Conservation (phyloP, 495 filamentous ascomycete species). For the Hypoxylon perforatum region DNA sequence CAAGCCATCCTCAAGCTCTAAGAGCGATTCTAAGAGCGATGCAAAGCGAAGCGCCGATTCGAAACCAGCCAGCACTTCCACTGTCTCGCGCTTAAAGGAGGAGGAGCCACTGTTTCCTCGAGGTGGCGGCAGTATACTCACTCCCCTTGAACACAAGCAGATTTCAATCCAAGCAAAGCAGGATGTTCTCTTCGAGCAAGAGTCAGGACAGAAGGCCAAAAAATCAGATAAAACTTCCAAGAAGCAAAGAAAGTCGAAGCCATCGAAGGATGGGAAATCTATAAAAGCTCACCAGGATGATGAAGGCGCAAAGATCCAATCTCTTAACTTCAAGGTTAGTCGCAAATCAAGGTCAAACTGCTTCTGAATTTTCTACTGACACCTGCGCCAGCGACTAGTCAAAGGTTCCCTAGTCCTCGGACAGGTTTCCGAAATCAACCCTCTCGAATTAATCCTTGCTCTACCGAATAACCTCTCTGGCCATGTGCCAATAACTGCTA, state of each 20-base stretch:
- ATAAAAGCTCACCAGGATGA: conserved; percentile 56
- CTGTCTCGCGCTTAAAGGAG: conserved; percentile 62
- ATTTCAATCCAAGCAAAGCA: conserved; percentile 92
- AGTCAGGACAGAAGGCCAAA: conserved; percentile 58
- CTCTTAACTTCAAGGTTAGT: conserved; percentile 86
- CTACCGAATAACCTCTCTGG: conserved; percentile 93
- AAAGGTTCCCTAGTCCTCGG: conserved; percentile 88
- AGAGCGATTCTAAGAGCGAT: conserved; percentile 39
- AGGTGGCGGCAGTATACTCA: conserved; percentile 90
- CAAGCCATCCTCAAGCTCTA: conserved; percentile 44
- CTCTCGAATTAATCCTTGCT: conserved; percentile 79
- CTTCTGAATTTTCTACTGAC: conserved; percentile 50
- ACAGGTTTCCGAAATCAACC: conserved; percentile 83
- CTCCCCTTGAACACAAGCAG: conserved; percentile 94
- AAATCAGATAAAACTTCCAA: conserved; percentile 58
- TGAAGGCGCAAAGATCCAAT: conserved; percentile 77
- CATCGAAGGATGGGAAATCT: conserved; percentile 64
- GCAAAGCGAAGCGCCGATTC: conserved; percentile 33
- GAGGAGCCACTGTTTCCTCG: conserved; percentile 92
- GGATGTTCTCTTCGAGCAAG: conserved; percentile 93
- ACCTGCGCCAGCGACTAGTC: conserved; percentile 71
- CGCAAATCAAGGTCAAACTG: background rate
- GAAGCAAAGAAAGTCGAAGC: conserved; percentile 60
- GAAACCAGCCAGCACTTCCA: conserved; percentile 42
- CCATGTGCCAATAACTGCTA: conserved; percentile 87